phyloP scores from a whole-genome alignment of 108 stramenopile genomes.

The Poteriospumella lacustris region DNA sequence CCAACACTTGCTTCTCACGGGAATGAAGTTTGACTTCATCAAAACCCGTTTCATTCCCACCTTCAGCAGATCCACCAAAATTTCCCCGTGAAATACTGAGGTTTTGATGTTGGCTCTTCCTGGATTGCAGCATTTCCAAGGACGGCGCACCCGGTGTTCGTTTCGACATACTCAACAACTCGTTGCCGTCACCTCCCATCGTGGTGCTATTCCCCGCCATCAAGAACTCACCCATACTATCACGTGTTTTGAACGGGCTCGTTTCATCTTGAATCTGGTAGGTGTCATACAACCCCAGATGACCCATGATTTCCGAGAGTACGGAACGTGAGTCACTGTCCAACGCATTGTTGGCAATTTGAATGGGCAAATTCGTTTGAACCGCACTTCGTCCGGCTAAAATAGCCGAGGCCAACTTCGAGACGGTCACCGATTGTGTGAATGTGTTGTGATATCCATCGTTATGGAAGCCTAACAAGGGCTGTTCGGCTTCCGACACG shows the following conservation, averaged over 20 bases:
- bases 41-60: neutral
- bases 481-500: neutral
- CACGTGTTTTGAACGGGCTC: no score
- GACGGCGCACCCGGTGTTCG: no score
- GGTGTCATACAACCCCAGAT: neutral
- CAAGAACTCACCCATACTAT: no score
- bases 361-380: slow-evolving; percentile 1
- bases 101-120: no score
- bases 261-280: no score
- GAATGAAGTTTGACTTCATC: neutral
- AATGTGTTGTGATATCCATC: no score
- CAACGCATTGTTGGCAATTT: neutral
- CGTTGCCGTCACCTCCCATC: neutral
- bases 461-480: no score
- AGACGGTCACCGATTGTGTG: neutral
- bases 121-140: no score
- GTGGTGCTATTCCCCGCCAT: neutral
- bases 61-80: no score
- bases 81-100: no score
- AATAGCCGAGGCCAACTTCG: neutral
- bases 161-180: neutral
- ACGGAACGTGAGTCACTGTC: neutral
- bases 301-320: neutral
- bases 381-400: neutral
- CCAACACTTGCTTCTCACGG: neutral